phyloP scores from a whole-genome alignment of 441 rosid genomes.

The Aleurites moluccanus region DNA sequence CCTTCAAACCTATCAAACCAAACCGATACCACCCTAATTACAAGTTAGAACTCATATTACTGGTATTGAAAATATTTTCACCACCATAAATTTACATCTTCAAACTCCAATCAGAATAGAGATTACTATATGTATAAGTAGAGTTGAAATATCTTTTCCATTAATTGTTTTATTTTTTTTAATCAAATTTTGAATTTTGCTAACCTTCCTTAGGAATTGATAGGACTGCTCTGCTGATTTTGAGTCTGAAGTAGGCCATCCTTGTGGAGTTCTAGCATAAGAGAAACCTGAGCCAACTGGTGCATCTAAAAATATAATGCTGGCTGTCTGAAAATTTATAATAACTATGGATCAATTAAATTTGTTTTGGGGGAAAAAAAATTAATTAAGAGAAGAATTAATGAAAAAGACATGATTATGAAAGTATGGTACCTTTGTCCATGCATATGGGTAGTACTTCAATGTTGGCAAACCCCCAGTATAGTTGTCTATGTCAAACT shows the following conservation, averaged over 20 bases:
- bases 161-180: too few relatives aligned
- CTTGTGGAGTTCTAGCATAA: constrained; percentile 31
- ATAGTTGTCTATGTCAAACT: constrained; percentile 30
- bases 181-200: background rate
- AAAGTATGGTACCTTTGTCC: constrained; percentile 31
- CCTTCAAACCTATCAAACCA: too few relatives aligned
- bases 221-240: constrained; percentile 20
- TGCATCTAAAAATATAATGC: constrained; percentile 37
- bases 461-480: constrained; percentile 32
- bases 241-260: constrained; percentile 25
- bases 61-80: too few relatives aligned
- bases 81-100: too few relatives aligned
- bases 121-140: too few relatives aligned
- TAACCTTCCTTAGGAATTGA: constrained; percentile 30
- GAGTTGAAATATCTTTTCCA: too few relatives aligned
- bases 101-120: too few relatives aligned
- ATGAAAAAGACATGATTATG: background rate
- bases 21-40: too few relatives aligned
- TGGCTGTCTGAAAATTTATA: constrained; percentile 21
- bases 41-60: too few relatives aligned
- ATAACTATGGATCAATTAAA: constrained; percentile 1
- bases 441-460: constrained; percentile 29
- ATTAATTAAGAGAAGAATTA: background rate
- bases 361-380: background rate
- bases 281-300: constrained; percentile 45